phyloP scores from a whole-genome alignment of 1,284 basidiomycete genomes.

The Moniliophthora roreri region DNA sequence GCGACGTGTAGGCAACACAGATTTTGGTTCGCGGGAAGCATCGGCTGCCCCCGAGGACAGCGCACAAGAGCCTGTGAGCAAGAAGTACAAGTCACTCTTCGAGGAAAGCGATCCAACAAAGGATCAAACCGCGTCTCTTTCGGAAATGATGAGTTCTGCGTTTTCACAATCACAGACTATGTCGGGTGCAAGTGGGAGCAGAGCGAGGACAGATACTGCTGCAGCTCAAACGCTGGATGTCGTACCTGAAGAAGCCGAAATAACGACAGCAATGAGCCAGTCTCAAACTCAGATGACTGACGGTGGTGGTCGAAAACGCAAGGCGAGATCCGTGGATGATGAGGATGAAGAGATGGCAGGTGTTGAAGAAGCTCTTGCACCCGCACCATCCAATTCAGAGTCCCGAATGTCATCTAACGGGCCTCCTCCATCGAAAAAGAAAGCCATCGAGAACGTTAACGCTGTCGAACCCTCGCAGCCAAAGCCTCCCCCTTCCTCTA shows the following conservation, averaged over 20 bases:
- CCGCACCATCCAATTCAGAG: background rate
- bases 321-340: background rate
- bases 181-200: background rate
- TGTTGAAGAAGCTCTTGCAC: slow-evolving; percentile 19
- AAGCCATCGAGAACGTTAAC: slow-evolving; percentile 37
- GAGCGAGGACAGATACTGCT: background rate
- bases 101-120: slow-evolving; percentile 24
- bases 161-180: background rate
- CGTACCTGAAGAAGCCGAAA: slow-evolving; percentile 60
- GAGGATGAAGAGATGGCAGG: slow-evolving; percentile 42
- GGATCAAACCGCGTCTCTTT: slow-evolving; percentile 31
- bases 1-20: slow-evolving; percentile 33
- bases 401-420: slow-evolving; percentile 8
- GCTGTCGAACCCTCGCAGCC: slow-evolving; percentile 22
- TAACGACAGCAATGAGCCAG: no score
- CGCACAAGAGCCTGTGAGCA: slow-evolving; percentile 13
- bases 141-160: slow-evolving; percentile 1
- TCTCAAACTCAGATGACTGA: slow-evolving; percentile 18
- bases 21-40: slow-evolving; percentile 10
- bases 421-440: slow-evolving; percentile 32
- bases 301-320: slow-evolving; percentile 11
- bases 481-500: slow-evolving; percentile 12
- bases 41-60: background rate
- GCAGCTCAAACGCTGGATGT: slow-evolving; percentile 27
- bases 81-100: slow-evolving; percentile 16